Base-by-base conservation (phyloP, 768 basidiomycete genomes). In the Dictyophora rubrovolvata region DNA sequence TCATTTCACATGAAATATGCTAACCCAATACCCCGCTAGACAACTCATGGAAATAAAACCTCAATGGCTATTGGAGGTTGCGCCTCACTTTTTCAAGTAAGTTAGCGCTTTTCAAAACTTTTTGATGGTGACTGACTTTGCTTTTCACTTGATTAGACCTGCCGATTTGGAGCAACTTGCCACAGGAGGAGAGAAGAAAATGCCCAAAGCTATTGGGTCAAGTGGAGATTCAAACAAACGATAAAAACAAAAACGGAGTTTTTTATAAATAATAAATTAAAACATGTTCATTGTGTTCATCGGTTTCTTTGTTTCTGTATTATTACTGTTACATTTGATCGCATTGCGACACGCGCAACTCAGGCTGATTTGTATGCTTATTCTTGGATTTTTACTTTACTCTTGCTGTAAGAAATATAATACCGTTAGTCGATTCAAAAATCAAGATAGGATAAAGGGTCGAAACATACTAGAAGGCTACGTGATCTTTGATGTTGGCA, bases 41-140 rank as follows among this genome's bases (percentile, higher is more conserved):
- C 94, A 97, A 77, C 80, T 93, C 42, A 97, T 98, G 93, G 96
- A 98, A 66, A 97, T 98, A 68, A 97, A 98, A 69, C 90, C 95
- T 4, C 69, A 83, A 22, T 98, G 96, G 96, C 70, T 97, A 34
- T 70, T 96, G 48, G 95, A 97, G 79, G 93, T 97, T 20, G 95
- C 95, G 1, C 94, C 95, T 0, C 95, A 98, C 69, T 97, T 93
- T 69, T 98, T 95, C 81, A 95, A 91, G 69, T 77, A 79, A 46
- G 63, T 60, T 6, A 17, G 16, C 28, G 4, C 35, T 8, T 28
- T 60, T n/a, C 37, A 22, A 47, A 33, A 36, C 22, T 12, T 36
- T 17, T 37, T 46, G 17, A 23, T 42, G 60, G 14, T 61, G 33
- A 35, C 36, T 8, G 20, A 42, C 50, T 48, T 33, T 46, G 33